Percentiles rank a stretch among this genome's conserved stretches.
Evolutionary conservation across 148 eudicot species (phyloP).

Genomic region (Camellia sinensis): DNA sequence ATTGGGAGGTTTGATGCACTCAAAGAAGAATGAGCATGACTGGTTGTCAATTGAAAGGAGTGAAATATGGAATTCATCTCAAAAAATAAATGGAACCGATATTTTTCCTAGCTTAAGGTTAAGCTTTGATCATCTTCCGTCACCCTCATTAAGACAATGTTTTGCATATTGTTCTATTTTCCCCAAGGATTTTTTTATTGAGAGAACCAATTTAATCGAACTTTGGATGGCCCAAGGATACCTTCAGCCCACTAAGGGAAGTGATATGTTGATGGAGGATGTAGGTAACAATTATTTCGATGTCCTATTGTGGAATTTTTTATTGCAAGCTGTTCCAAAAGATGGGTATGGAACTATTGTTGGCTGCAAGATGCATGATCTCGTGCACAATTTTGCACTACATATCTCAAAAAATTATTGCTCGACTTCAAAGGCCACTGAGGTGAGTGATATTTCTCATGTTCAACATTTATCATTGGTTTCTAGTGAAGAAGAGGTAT

Average conservation of each 20-base stretch:
- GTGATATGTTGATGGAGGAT: constrained; percentile 1
- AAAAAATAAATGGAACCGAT: background rate
- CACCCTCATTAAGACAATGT: constrained; percentile 13
- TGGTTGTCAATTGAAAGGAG: constrained; percentile 8
- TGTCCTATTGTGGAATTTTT: background rate
- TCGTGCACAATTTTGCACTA: background rate
- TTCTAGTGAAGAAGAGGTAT: no score
- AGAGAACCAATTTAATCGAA: constrained; percentile 3
- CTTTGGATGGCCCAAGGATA: constrained; percentile 27
- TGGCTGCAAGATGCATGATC: constrained; percentile 6
- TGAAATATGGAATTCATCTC: background rate
- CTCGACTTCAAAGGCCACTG: background rate
- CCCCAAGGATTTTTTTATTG: constrained; percentile 1
- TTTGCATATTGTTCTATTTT: constrained; percentile 19
- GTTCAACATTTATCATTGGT: background rate
- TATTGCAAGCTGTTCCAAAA: background rate
- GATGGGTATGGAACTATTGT: background rate
- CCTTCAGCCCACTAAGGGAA: background rate
- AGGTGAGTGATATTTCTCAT: no score
- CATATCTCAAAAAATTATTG: background rate
- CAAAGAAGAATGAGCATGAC: background rate
- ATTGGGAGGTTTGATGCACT: constrained; percentile 6
- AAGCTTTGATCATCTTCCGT: constrained; percentile 16
- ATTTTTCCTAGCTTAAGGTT: background rate
- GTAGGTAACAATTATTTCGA: background rate